These are phyloP conservation scores for Trichoderma harzianum DNA, from an alignment of 2,329 filamentous ascomycete genomes.

Conservation along the genomic window DNA sequence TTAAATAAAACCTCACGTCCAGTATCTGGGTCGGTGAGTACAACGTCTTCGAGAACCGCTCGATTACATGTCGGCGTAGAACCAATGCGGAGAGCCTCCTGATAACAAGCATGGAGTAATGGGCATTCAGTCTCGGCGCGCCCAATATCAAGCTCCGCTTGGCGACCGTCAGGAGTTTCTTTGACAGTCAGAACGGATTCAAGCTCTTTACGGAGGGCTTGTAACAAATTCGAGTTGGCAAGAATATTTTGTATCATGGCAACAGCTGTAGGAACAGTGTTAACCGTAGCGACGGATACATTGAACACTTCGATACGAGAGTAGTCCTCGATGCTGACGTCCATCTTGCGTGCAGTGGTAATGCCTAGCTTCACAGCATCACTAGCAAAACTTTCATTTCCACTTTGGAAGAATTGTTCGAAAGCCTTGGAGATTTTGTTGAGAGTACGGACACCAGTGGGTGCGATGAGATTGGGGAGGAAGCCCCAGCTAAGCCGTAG, in stretches of 20 bases:
- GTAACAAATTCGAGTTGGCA: neutral
- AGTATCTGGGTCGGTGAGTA: neutral
- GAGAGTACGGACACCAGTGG: neutral
- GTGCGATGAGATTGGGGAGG: neutral
- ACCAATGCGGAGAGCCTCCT: slow-evolving; percentile 3
- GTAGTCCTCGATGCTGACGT: neutral
- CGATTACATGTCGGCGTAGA: neutral
- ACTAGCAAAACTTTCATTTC: neutral
- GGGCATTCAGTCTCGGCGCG: neutral
- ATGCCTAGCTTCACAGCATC: neutral
- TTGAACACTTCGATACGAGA: slow-evolving; percentile 1
- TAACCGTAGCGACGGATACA: slow-evolving; percentile 1
- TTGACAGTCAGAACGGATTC: neutral
- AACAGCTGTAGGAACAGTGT: neutral
- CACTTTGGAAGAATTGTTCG: neutral
- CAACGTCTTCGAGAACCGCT: slow-evolving; percentile 1
- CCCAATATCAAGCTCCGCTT: neutral
- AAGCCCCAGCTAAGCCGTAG: neutral
- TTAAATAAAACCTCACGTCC: neutral
- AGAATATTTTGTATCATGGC: slow-evolving; percentile 2
- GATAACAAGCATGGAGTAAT: neutral
- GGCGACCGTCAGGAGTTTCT: neutral
- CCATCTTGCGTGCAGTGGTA: neutral
- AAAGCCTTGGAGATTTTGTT: neutral
- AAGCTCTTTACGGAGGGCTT: neutral